Conservation (phyloP, 2,329 filamentous ascomycete species). For the Blastomyces gilchristii region DNA sequence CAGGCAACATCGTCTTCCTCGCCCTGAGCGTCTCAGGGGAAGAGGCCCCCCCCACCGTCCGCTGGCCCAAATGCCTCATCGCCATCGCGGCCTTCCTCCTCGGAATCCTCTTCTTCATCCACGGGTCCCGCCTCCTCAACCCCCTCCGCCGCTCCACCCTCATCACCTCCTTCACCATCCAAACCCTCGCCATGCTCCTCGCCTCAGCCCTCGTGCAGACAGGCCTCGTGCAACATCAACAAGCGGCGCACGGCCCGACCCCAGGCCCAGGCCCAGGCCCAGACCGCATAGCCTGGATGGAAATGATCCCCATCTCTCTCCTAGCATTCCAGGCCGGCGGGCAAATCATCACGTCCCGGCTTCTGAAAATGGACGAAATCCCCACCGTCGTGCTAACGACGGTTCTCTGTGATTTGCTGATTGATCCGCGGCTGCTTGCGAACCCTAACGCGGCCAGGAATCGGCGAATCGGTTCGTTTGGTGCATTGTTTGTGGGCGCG, state of each 20-base stretch:
- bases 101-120: constrained; percentile 33
- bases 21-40: constrained; percentile 34
- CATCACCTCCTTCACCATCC: constrained; percentile 33
- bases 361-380: constrained; percentile 31
- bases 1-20: constrained; percentile 38
- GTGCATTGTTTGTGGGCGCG: constrained; percentile 32
- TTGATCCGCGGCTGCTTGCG: constrained; percentile 24
- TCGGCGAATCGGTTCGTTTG: constrained; percentile 27
- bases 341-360: constrained; percentile 31
- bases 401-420: constrained; percentile 31
- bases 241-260: constrained; percentile 19
- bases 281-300: constrained; percentile 27
- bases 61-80: constrained; percentile 36
- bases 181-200: constrained; percentile 27
- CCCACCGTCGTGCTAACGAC: constrained; percentile 36
- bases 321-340: constrained; percentile 34
- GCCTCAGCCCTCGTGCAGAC: constrained; percentile 29
- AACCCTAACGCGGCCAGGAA: constrained; percentile 26
- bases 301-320: constrained; percentile 30
- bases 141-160: constrained; percentile 32
- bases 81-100: constrained; percentile 31
- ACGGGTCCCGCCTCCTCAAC: constrained; percentile 23
- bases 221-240: constrained; percentile 24
- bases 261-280: constrained; percentile 12
- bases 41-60: constrained; percentile 24